phyloP scores from a whole-genome alignment of 129 eudicot genomes.

The Erigeron canadensis region DNA sequence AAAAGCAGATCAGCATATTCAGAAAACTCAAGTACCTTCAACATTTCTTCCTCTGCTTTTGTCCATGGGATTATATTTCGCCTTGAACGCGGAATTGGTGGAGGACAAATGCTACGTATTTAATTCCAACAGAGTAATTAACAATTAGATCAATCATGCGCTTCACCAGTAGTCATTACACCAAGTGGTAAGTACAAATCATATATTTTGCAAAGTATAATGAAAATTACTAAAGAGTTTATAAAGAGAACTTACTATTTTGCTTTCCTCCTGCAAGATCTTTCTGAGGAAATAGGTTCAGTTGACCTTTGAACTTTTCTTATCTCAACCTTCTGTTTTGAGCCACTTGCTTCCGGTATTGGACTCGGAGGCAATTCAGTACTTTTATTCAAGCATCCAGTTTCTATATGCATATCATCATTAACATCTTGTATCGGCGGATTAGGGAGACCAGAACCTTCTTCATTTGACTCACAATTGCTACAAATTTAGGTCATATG shows the following conservation, averaged over 20 bases:
- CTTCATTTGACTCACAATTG: constrained; percentile 9
- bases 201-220: background rate
- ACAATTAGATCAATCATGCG: background rate
- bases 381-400: constrained; percentile 2
- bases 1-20: background rate
- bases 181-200: background rate
- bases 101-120: constrained; percentile 44
- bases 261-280: constrained; percentile 41
- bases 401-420: constrained; percentile 16
- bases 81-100: constrained; percentile 44
- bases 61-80: constrained; percentile 67
- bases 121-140: background rate
- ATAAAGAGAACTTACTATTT: constrained; percentile 38
- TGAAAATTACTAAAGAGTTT: background rate
- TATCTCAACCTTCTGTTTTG: constrained; percentile 36
- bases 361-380: constrained; percentile 26
- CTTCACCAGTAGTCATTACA: background rate
- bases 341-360: constrained; percentile 23
- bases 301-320: constrained; percentile 37
- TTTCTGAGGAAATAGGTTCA: constrained; percentile 29
- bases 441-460: constrained; percentile 24
- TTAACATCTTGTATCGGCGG: constrained; percentile 24
- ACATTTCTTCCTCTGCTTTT: constrained; percentile 58
- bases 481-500: constrained; percentile 47
- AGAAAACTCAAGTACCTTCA: constrained; percentile 47